These are phyloP conservation scores for Tetraselmis chui DNA, from an alignment of 139 green algal species.

Conservation along the genomic window DNA sequence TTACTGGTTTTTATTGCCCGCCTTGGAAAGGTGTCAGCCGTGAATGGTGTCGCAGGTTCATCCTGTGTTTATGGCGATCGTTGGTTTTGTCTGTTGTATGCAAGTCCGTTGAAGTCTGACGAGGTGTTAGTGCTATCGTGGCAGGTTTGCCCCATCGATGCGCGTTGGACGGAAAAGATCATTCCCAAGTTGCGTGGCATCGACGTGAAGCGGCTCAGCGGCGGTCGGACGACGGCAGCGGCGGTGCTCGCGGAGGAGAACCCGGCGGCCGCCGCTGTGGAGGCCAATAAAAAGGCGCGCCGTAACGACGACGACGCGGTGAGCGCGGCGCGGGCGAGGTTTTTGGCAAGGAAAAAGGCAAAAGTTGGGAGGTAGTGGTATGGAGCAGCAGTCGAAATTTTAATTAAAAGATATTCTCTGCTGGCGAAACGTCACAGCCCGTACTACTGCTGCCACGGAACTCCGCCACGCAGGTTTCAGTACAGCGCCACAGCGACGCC, in stretches of 20 bases:
- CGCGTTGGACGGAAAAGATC: constrained; percentile 59
- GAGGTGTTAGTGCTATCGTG: too few relatives aligned
- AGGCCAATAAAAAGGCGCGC: constrained; percentile 5
- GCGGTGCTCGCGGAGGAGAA: neutral
- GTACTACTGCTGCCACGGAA: too few relatives aligned
- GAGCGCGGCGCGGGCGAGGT: constrained; percentile 56
- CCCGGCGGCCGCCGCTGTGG: neutral
- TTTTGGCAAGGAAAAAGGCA: constrained; percentile 49
- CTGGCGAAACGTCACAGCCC: too few relatives aligned
- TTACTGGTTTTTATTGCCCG: neutral
- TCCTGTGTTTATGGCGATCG: neutral
- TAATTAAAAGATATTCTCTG: too few relatives aligned
- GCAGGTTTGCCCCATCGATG: constrained; percentile 73
- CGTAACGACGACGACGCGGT: constrained; percentile 50
- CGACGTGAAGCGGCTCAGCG: constrained; percentile 66
- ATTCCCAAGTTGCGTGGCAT: constrained; percentile 56
- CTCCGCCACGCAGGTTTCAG: too few relatives aligned
- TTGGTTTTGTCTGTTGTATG: neutral
- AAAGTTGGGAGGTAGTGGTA: constrained; percentile 60
- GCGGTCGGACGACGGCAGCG: constrained; percentile 21
- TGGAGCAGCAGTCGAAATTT: too few relatives aligned
- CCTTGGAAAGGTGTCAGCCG: neutral
- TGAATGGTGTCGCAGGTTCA: neutral
- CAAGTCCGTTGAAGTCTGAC: neutral
- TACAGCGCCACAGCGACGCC: too few relatives aligned